Percentiles rank a stretch among this genome's conserved stretches.
These are phyloP conservation scores for Vicia faba DNA, from an alignment of 306 rosid species.

Conservation along the genomic window DNA sequence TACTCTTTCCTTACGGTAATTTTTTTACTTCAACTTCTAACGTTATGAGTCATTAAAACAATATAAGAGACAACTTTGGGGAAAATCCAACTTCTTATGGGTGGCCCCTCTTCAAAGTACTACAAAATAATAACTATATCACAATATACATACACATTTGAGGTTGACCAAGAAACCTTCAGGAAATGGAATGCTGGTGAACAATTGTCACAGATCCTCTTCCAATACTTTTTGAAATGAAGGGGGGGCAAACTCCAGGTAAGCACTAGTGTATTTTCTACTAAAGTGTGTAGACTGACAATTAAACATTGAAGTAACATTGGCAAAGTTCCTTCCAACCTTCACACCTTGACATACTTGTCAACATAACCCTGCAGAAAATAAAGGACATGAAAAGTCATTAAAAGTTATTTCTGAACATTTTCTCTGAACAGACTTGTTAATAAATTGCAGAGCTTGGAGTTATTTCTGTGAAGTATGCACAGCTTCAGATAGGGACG, in stretches of 20 bases:
- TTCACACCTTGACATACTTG: constrained; percentile 69
- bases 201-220: constrained; percentile 32
- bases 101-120: constrained; percentile 29
- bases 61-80: constrained; percentile 14
- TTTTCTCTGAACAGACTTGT: constrained; percentile 15
- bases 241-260: constrained; percentile 29
- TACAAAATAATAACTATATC: constrained; percentile 32
- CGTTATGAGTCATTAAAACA: constrained; percentile 29
- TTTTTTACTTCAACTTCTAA: constrained; percentile 25
- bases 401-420: neutral
- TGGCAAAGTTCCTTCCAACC: constrained; percentile 6
- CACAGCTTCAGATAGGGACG: constrained; percentile 10
- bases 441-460: constrained; percentile 12
- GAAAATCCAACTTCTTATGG: constrained; percentile 16
- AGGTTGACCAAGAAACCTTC: constrained; percentile 39
- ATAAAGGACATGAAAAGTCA: constrained; percentile 34
- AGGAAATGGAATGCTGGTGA: constrained; percentile 36
- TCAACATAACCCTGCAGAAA: constrained; percentile 83
- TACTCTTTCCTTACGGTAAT: constrained; percentile 8
- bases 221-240: constrained; percentile 21
- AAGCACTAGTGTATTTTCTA: constrained; percentile 24
- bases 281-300: constrained; percentile 34
- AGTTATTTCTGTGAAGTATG: constrained; percentile 8
- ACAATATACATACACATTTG: constrained; percentile 48
- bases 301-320: constrained; percentile 26